Conservation (phyloP, 2,329 filamentous ascomycete genomes). For the Hypoxylon sp. region DNA sequence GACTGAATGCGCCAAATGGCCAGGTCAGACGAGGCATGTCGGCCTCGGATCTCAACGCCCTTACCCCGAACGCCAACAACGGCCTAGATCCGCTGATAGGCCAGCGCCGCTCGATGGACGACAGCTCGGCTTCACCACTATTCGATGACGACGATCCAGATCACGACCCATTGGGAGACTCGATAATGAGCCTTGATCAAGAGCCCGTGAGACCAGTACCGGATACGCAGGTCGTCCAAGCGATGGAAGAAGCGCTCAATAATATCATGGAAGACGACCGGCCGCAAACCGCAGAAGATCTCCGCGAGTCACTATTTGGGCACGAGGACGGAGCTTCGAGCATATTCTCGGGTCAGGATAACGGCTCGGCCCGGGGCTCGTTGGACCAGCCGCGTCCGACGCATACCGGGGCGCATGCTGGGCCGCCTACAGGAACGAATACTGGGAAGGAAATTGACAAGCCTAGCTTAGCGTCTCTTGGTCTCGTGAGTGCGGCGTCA, state of each 20-base stretch:
- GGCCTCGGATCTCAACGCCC: conserved; percentile 55
- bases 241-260: conserved; percentile 89
- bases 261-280: conserved; percentile 87
- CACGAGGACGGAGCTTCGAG: conserved; percentile 60
- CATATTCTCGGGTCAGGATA: conserved; percentile 62
- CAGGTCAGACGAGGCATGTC: conserved; percentile 55
- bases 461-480: conserved; percentile 89
- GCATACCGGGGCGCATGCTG: too few species aligned
- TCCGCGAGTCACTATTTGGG: conserved; percentile 72
- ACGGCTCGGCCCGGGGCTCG: conserved; percentile 58
- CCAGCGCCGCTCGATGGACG: conserved; percentile 75
- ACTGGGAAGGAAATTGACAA: conserved; percentile 64
- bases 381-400: conserved; percentile 47
- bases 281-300: conserved; percentile 68
- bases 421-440: too few species aligned
- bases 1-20: conserved; percentile 44
- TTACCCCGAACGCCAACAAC: conserved; percentile 48
- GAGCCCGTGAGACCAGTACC: conserved; percentile 69
- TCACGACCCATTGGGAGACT: conserved; percentile 72
- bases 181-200: conserved; percentile 80
- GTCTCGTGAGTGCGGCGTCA: conserved; percentile 85
- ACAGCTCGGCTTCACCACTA: conserved; percentile 61
- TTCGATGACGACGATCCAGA: conserved; percentile 87
- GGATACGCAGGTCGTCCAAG: conserved; percentile 84
- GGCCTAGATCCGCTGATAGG: conserved; percentile 51